Base-by-base conservation (phyloP, 1,284 basidiomycete genomes). In the Sutorius eximius region DNA sequence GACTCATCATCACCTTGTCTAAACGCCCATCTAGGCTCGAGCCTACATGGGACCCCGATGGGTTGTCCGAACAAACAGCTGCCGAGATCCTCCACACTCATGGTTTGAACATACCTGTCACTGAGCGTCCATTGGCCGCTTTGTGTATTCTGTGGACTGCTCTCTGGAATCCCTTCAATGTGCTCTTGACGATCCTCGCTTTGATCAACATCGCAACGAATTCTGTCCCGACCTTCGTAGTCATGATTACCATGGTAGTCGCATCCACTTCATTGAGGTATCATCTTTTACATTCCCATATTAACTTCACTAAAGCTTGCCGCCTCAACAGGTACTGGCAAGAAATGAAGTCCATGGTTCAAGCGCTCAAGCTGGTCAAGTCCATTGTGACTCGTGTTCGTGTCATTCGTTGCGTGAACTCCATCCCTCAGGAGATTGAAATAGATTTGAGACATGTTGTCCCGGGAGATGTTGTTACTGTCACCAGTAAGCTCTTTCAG, bases 371-470 rank as follows among this genome's bases (percentile, higher is more conserved):
- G 36, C 48, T 69, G 27, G 62, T 70, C 51, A 69, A 56, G 57
- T 69, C 67, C 6, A 72, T 69, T 11, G 64, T 67, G 27, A 69
- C 70, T 5, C 69, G 68, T 9, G 58, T 71, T 49, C 69, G 70
- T 34, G 67, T 72, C 9, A 43, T 69, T 58, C 70, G 67, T 51
- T 49, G 53, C 11, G 54, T 59, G 13, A 44, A 56, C 36, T 61
- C 53, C 5, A 6, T 58, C 27, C 27, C 64, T 30, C 60, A 59
- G 30, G 69, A 72, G 45, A 36, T 70, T 8, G 67, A 69, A 41
- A 37, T 71, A 48, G 67, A 69, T 51, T 50, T 64, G 42, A 60
- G 69, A 30, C 49, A 67, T 16, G 24, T 68, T 13, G 69, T 68
- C 45, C 69, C 70, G 2, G 67, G 67, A 2, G 67, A 68, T 56